Conservation (phyloP, 139 green algal genomes). For the Asterochloris sp. region DNA sequence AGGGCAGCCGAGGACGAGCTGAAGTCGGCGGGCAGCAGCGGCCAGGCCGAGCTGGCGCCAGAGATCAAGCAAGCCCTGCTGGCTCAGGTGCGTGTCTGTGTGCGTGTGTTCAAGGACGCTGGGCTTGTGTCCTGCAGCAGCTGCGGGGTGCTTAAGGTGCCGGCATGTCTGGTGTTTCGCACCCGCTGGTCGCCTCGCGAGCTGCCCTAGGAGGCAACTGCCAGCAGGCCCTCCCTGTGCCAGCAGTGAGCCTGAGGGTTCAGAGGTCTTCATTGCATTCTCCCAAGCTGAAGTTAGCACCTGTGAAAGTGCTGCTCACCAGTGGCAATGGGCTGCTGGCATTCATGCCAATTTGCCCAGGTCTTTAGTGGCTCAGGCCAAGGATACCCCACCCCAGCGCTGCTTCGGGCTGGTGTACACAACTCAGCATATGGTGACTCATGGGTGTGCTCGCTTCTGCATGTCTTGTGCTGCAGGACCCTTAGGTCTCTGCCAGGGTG, state of each 20-base stretch:
- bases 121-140: background rate
- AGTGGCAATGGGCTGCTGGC: too few species aligned
- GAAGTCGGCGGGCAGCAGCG: background rate
- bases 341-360: too few species aligned
- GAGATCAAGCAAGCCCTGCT: conserved; percentile 11
- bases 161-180: background rate
- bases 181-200: background rate
- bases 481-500: too few species aligned
- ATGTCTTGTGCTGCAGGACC: too few species aligned
- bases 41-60: background rate
- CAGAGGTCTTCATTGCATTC: background rate
- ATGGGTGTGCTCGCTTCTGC: too few species aligned
- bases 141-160: background rate
- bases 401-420: background rate
- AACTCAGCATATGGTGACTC: background rate
- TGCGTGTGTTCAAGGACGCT: background rate
- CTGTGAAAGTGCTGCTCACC: too few species aligned
- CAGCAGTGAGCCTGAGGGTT: background rate
- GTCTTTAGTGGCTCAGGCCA: background rate
- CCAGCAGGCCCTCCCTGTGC: background rate
- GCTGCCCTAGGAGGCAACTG: background rate
- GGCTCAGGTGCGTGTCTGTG: background rate
- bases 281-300: background rate
- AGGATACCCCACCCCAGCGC: background rate
- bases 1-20: background rate